Evolutionary conservation across 2,329 filamentous ascomycete species (phyloP).

Genomic region (Gaeumannomyces sp.): DNA sequence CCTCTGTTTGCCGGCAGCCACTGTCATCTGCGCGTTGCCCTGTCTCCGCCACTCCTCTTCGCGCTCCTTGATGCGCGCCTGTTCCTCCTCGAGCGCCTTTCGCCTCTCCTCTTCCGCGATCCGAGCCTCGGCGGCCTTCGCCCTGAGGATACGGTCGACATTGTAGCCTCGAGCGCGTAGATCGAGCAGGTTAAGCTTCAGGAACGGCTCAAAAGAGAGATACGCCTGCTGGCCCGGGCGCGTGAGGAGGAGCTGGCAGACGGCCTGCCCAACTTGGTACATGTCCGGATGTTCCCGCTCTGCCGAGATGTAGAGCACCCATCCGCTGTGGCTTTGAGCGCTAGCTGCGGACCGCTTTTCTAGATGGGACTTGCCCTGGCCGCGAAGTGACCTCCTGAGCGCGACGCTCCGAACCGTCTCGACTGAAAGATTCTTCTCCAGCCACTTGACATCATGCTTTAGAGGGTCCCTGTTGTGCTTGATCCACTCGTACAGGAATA

Average conservation of each 20-base stretch:
- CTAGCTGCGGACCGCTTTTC: conserved; percentile 72
- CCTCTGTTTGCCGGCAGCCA: conserved; percentile 30
- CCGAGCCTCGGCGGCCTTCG: conserved; percentile 79
- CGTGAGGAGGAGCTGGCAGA: conserved; percentile 73
- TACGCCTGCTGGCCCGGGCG: conserved; percentile 84
- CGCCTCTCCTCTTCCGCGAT: conserved; percentile 79
- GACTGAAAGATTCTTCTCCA: conserved; percentile 78
- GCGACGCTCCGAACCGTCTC: conserved; percentile 72
- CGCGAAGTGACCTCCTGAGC: conserved; percentile 68
- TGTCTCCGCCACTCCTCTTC: conserved; percentile 43
- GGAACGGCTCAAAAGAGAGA: conserved; percentile 82
- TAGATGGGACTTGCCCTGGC: conserved; percentile 58
- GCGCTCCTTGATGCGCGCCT: conserved; percentile 55
- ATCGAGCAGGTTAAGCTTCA: conserved; percentile 77
- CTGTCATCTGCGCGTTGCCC: conserved; percentile 28
- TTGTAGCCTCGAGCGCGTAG: conserved; percentile 89
- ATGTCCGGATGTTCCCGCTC: conserved; percentile 61
- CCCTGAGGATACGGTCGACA: conserved; percentile 85
- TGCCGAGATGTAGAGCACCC: conserved; percentile 70
- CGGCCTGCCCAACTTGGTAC: conserved; percentile 85
- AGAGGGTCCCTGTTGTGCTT: conserved; percentile 71
- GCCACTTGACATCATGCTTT: conserved; percentile 81
- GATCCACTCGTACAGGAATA: conserved; percentile 75
- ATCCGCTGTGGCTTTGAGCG: conserved; percentile 36
- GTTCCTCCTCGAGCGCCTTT: conserved; percentile 67